These are phyloP conservation scores for Anthracocystis walkeri DNA, from an alignment of 1,284 basidiomycete genomes.

Conservation along the genomic window DNA sequence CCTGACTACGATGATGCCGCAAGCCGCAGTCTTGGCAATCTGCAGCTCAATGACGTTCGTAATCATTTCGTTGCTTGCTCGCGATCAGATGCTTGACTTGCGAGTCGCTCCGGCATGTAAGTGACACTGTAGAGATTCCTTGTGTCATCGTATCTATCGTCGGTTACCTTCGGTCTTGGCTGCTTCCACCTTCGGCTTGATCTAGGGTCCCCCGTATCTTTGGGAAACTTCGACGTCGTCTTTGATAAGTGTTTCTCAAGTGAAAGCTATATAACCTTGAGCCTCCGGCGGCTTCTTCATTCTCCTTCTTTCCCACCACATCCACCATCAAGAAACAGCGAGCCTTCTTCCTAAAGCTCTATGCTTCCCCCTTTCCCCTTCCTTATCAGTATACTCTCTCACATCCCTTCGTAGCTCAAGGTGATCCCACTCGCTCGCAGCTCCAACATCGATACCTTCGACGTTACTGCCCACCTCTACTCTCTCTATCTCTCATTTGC, in stretches of 20 bases:
- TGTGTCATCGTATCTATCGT: slow-evolving; percentile 5
- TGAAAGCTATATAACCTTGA: slow-evolving; percentile 36
- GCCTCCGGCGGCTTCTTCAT: slow-evolving; percentile 45
- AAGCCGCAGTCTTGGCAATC: slow-evolving; percentile 39
- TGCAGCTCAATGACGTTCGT: slow-evolving; percentile 1
- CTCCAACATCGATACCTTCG: background rate
- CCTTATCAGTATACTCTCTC: background rate
- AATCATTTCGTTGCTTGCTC: slow-evolving; percentile 13
- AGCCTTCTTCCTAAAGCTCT: background rate
- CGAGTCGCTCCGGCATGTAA: too few species aligned
- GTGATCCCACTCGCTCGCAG: background rate
- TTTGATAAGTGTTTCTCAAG: slow-evolving; percentile 2
- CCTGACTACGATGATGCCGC: slow-evolving; percentile 14
- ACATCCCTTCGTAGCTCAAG: background rate
- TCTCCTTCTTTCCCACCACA: slow-evolving; percentile 22
- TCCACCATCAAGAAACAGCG: slow-evolving; percentile 10
- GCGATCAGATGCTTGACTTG: slow-evolving; percentile 15
- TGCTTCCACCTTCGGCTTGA: slow-evolving; percentile 9
- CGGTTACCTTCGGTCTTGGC: slow-evolving; percentile 41
- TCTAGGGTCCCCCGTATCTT: slow-evolving; percentile 6
- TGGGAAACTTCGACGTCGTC: background rate
- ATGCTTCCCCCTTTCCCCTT: background rate
- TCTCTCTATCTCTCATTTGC: background rate
- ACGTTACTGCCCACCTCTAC: background rate
- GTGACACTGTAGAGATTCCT: slow-evolving; percentile 16